Percentiles rank a stretch among this genome's conserved stretches.
Evolutionary conservation across 2,329 filamentous ascomycete genomes (phyloP).

Genomic region (Trichoderma polysporum): DNA sequence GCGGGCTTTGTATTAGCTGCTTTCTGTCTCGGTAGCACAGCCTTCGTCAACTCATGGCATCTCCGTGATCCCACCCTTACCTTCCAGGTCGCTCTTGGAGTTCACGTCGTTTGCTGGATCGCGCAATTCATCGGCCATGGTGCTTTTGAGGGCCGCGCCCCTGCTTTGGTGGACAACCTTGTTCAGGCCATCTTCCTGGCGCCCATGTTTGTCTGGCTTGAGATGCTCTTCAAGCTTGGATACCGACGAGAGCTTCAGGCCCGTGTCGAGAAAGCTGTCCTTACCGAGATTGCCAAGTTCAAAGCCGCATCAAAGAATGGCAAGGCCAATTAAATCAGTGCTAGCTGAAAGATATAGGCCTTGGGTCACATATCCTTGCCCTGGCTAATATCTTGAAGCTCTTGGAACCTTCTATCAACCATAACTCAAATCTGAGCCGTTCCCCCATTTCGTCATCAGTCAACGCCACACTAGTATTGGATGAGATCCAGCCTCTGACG

Average conservation of each 20-base stretch:
- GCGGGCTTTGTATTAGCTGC: constrained; percentile 77
- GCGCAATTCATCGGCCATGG: constrained; percentile 91
- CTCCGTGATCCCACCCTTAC: constrained; percentile 51
- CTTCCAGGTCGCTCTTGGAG: constrained; percentile 58
- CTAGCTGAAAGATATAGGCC: neutral
- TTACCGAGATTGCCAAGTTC: constrained; percentile 75
- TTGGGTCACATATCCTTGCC: neutral
- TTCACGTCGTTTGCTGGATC: constrained; percentile 78
- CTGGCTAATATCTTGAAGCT: neutral
- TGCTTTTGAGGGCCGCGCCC: constrained; percentile 81
- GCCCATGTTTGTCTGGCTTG: constrained; percentile 96
- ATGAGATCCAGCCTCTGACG: neutral
- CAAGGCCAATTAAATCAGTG: constrained; percentile 48
- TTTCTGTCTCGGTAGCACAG: constrained; percentile 73
- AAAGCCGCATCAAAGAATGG: constrained; percentile 55
- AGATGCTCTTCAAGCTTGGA: constrained; percentile 84
- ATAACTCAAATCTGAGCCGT: neutral
- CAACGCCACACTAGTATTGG: neutral
- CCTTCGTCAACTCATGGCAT: constrained; percentile 72
- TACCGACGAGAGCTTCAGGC: constrained; percentile 86
- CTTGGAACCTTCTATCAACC: neutral
- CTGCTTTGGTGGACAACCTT: constrained; percentile 86
- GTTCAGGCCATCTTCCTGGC: constrained; percentile 90
- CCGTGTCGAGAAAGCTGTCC: constrained; percentile 73
- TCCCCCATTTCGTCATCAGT: neutral